Base-by-base conservation (phyloP, 2,329 filamentous ascomycete species). In the Colletotrichum euphorbiae region DNA sequence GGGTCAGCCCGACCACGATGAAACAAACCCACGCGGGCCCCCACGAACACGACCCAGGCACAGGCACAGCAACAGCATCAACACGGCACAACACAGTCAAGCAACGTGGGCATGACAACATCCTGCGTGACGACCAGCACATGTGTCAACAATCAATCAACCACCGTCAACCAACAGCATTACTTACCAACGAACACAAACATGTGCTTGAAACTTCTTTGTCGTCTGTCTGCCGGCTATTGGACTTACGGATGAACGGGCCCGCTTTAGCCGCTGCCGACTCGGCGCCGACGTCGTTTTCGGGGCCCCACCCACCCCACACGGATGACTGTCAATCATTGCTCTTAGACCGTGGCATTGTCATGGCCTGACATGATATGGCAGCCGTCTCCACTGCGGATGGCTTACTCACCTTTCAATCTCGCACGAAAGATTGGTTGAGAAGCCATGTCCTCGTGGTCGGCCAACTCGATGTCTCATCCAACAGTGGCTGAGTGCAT, bases 11-110 rank as follows among this genome's bases (percentile, higher is more conserved):
- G 59, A 38, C 36, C 7, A 52, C 21, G 51, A 42, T 67, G 64
- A 67, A 67, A 63, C 64, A 48, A 65, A 62, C 19, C 63, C 42
- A 62, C 36, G 21, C 50, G 42, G 50, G 33, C 21, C 42, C 42
- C 42, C 42, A 48, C 21, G 51, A 51, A 50, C 46, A 51, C 57
- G 45, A 24, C 48, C 28, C 42, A 45, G n/a, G 42, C 12, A 40
- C 31, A 24, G 48, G 48, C 48, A 36, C 4, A 48, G 43, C 24
- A 59, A 36, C 4, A 48, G 43, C 24, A 59, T 17, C 56, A 48
- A 21, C 45, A n/a, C 15, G n/a, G 24, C 36, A 51, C 8, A 8
- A 54, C 11, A 33, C 15, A 36, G 13, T 17, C 43, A 24, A 31
- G 50, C 58, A 40, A 7, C 40, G 43, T 31, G 24, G 46, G 38